Evolutionary conservation across 352 stramenopile genomes (phyloP).

Genomic region (Globisporangium paddicum): DNA sequence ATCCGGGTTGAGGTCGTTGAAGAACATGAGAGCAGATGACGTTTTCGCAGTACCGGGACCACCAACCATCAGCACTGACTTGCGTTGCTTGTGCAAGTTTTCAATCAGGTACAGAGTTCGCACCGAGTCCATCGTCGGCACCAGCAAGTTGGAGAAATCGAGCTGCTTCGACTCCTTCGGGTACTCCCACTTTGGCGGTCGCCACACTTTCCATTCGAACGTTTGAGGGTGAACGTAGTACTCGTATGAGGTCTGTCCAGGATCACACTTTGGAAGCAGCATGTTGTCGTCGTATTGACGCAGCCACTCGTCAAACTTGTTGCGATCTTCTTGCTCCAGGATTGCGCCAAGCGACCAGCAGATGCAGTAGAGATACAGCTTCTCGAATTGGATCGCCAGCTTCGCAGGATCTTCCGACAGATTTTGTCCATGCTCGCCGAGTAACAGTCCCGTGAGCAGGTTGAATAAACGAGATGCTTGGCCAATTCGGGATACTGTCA

Average conservation of each 20-base stretch:
- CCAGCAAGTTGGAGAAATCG: slow-evolving; percentile 97
- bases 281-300: slow-evolving; percentile 89
- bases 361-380: slow-evolving; percentile 96
- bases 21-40: slow-evolving; percentile 97
- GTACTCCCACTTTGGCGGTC: slow-evolving; percentile 94
- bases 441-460: slow-evolving; percentile 89
- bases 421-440: slow-evolving; percentile 71
- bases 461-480: slow-evolving; percentile 80
- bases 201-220: slow-evolving; percentile 95
- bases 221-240: slow-evolving; percentile 91
- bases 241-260: slow-evolving; percentile 90
- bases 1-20: slow-evolving; percentile 92
- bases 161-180: slow-evolving; percentile 90
- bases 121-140: slow-evolving; percentile 98
- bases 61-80: slow-evolving; percentile 94
- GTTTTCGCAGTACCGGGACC: slow-evolving; percentile 98
- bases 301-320: slow-evolving; percentile 96
- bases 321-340: slow-evolving; percentile 94
- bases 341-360: slow-evolving; percentile 95
- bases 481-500: slow-evolving; percentile 91
- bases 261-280: slow-evolving; percentile 90
- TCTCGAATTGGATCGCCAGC: slow-evolving; percentile 88
- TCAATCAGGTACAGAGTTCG: slow-evolving; percentile 92
- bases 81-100: slow-evolving; percentile 93
- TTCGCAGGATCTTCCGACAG: slow-evolving; percentile 67